Base-by-base conservation (phyloP, 495 filamentous ascomycete species). In the Penicillium daleae region DNA sequence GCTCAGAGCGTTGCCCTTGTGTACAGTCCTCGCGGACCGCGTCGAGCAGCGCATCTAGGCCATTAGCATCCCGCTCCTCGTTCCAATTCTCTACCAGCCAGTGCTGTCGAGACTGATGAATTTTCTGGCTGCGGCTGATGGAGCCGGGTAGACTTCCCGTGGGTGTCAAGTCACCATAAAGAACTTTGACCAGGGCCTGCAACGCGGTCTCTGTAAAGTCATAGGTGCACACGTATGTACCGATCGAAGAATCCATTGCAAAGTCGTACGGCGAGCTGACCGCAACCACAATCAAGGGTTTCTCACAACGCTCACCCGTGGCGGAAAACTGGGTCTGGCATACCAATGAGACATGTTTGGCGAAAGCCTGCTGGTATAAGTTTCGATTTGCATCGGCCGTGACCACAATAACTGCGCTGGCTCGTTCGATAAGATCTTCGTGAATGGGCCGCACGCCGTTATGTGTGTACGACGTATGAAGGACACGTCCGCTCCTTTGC, bases 181-280 rank as follows among this genome's bases (percentile, higher is more conserved):
- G 72, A 6, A 90, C 88, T 48, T 92, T 88, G 31, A 93, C 92
- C 9, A 97, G 77, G 2, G 92, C 90, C 57, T 87, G 85, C 78
- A 96, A 84, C 24, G 92, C 92, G 0, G 90, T 93, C 66, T 97
- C 92, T 4, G 92, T 97, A 70, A 95, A 96, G 77, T 97, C 92
- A 68, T 93, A 97, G 0, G 92, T 97, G 76, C 92, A 97, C 51
- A 97, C 82, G 70, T 96, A 97, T 4, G 92, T 96, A 9, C 89
- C 89, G 31, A 97, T 91, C 4, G 87, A 83, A 56, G 87, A 85
- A 62, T 97, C 92, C 87, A 91, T 92, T n/a, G 91, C 92, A 74
- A 97, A 97, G 73, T 97, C 92, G 73, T 96, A 97, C 1, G 92
- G 92, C 8, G 92, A 96, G 74, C 91, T 96, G 56, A 93, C 91